phyloP scores from a whole-genome alignment of 257 asterid genomes.

The Penstemon barbatus region DNA sequence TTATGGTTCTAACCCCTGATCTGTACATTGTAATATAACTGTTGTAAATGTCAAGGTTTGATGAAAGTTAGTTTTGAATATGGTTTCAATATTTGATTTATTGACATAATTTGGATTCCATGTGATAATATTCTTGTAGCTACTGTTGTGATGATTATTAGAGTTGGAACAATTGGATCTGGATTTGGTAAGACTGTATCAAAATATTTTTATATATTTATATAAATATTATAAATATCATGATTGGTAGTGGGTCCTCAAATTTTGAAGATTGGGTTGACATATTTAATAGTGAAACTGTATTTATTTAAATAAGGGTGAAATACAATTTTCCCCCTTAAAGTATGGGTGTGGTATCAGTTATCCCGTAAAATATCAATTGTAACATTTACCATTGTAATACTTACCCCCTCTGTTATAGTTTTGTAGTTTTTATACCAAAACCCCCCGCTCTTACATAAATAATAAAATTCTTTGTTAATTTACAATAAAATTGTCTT shows the following conservation, averaged over 20 bases:
- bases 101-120: constrained; percentile 33
- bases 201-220: constrained; percentile 17
- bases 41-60: constrained; percentile 47
- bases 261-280: constrained; percentile 25
- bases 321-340: too few species aligned
- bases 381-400: too few species aligned
- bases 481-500: too few species aligned
- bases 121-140: constrained; percentile 56
- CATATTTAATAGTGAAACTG: neutral
- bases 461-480: too few species aligned
- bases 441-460: too few species aligned
- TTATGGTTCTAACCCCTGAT: constrained; percentile 43
- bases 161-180: constrained; percentile 47
- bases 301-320: too few species aligned
- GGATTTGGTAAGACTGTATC: constrained; percentile 30
- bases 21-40: constrained; percentile 48
- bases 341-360: too few species aligned
- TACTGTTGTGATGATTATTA: constrained; percentile 37
- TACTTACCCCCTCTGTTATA: too few species aligned
- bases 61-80: constrained; percentile 6
- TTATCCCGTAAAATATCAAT: too few species aligned
- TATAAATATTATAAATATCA: constrained; percentile 22
- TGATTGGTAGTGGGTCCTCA: constrained; percentile 37
- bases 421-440: too few species aligned
- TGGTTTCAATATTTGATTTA: neutral